Evolutionary conservation across 768 basidiomycete species (phyloP), one percentile per base, ranked within the genome.

Genomic region (Chalciporus pseudorubinellus): DNA sequence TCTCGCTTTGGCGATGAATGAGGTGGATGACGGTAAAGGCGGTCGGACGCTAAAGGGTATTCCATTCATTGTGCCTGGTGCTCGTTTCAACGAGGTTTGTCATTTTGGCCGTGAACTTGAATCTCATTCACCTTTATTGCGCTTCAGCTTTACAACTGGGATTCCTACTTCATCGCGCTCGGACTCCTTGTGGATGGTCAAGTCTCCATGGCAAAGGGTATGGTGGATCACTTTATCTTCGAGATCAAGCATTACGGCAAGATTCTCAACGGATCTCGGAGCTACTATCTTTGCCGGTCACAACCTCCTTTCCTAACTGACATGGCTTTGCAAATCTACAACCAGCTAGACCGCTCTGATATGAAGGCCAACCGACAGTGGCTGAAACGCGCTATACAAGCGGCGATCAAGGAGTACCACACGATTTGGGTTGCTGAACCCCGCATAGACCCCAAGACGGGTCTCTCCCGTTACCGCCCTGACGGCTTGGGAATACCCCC

Each of bases 301-400:
- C 95, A 99, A 67, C 95, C 95, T 26, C 95, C 95, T 2, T 99
- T 99, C 87, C 79, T 98, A 42, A 98, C 95, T 40, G 95, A 99
- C 69, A 93, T 99, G 87, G 93, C 95, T 0, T 78, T 98, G 34
- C 97, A 98, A 68, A 95, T 98, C 66, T 98, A 89, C 76, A 95
- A 95, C 65, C 94, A 94, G 66, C 83, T 98, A 48, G 93, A 97
- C 62, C 85, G 90, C 41, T 85, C 84, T 1, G 87, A 94, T 55
- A 70, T 84, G 52, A 83, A 83, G 29, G 53, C 70, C 39, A 95
- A 97, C 75, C 87, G 88, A 18, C 74, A 76, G 40, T 99, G 95
- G 94, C 81, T 99, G 52, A 97, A 94, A 71, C 84, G 87, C 9
- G 95, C 95, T 3, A 97, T 99, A 51, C 91, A 90, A 67, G 95